These are phyloP conservation scores for Durio zibethinus DNA, from an alignment of 345 rosid genomes.

Conservation along the genomic window DNA sequence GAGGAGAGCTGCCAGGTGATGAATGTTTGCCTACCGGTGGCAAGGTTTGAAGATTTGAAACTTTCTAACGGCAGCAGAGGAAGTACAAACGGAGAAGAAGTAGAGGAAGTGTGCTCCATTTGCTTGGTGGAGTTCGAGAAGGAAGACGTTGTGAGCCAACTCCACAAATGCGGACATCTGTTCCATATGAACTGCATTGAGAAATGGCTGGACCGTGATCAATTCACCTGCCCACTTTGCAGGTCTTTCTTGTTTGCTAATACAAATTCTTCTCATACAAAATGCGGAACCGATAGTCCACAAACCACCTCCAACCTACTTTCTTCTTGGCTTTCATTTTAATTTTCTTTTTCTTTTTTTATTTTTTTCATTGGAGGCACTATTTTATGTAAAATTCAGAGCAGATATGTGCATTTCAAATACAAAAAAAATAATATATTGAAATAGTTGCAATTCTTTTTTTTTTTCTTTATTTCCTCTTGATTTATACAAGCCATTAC, in stretches of 20 bases:
- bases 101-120: conserved; percentile 47
- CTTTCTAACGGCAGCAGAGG: background rate
- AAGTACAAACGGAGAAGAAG: background rate
- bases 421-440: background rate
- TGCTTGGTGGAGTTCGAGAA: conserved; percentile 55
- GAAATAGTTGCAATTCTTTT: conserved; percentile 25
- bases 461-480: no score
- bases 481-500: no score
- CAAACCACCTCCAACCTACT: background rate
- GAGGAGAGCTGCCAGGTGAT: conserved; percentile 1
- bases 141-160: conserved; percentile 50
- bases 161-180: conserved; percentile 55
- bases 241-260: conserved; percentile 39
- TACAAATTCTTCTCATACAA: background rate
- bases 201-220: conserved; percentile 50
- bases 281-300: background rate
- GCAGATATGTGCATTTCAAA: background rate
- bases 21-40: conserved; percentile 24
- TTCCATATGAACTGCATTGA: conserved; percentile 64
- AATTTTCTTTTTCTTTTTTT: background rate
- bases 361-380: background rate
- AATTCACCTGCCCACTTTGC: conserved; percentile 81
- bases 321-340: conserved; percentile 9
- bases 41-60: conserved; percentile 36
- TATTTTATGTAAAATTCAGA: background rate